Percentiles rank a stretch among this genome's conserved stretches.
Evolutionary conservation across 2,329 filamentous ascomycete genomes (phyloP).

Genomic region (Claviceps sorghi): DNA sequence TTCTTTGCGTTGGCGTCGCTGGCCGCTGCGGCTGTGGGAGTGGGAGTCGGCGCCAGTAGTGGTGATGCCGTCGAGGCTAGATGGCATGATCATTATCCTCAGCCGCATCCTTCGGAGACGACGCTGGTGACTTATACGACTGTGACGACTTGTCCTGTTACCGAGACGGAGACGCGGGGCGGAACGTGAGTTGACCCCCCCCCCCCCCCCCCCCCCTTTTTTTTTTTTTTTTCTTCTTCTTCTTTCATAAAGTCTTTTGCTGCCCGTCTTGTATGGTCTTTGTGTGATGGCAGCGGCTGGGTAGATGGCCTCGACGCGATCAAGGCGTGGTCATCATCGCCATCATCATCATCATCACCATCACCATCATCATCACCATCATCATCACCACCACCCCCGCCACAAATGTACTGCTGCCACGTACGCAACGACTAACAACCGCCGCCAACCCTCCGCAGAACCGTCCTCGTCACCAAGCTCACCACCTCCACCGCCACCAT

Average conservation of each 20-base stretch:
- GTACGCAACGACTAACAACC: not conserved
- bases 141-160: constrained; percentile 31
- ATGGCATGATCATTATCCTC: not conserved
- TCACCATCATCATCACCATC: not conserved
- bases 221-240: not conserved
- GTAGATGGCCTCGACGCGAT: no score
- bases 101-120: constrained; percentile 5
- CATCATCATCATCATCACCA: not conserved
- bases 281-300: not conserved
- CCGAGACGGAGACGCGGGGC: constrained; percentile 24
- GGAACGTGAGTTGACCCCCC: constrained; percentile 23
- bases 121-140: constrained; percentile 24
- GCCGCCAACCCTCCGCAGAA: constrained; percentile 15
- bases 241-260: not conserved
- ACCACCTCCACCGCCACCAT: constrained; percentile 30
- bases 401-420: no score
- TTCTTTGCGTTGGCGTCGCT: constrained; percentile 4
- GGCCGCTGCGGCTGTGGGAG: constrained; percentile 4
- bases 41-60: not conserved
- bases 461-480: constrained; percentile 26
- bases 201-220: not conserved
- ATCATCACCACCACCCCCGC: not conserved
- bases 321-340: not conserved
- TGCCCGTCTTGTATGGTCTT: not conserved
- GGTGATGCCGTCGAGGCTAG: constrained; percentile 1